These are phyloP conservation scores for Closterium sp. DNA, from an alignment of 139 green algal species.

Conservation along the genomic window DNA sequence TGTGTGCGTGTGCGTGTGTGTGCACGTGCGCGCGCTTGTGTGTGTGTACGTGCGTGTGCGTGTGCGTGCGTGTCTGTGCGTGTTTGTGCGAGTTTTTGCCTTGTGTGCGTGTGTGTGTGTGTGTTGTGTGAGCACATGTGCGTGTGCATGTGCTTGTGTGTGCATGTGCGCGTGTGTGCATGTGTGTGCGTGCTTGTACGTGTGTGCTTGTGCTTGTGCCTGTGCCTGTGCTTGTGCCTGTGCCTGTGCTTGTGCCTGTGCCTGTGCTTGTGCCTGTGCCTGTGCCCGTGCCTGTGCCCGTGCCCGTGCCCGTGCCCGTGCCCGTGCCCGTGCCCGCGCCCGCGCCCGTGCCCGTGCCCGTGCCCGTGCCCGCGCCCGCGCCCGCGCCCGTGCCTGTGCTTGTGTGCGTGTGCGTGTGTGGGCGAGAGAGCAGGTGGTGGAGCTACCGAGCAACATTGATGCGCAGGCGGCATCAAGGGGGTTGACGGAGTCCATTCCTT, in stretches of 20 bases:
- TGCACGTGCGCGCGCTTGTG: neutral
- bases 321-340: neutral
- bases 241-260: neutral
- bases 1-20: neutral
- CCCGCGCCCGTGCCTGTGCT: neutral
- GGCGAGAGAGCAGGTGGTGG: neutral
- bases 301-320: neutral
- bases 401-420: neutral
- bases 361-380: neutral
- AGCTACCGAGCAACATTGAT: neutral
- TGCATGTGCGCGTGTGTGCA: neutral
- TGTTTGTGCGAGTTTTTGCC: neutral
- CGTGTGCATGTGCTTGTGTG: neutral
- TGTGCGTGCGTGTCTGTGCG: neutral
- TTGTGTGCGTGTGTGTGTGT: neutral
- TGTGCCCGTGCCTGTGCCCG: neutral
- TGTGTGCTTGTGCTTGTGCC: neutral
- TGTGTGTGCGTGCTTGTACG: neutral
- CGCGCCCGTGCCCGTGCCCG: neutral
- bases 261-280: neutral
- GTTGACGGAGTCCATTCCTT: conserved; percentile 17
- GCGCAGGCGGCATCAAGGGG: neutral
- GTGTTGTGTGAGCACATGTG: neutral
- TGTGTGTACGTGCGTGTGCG: neutral
- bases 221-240: neutral